phyloP scores from a whole-genome alignment of 495 filamentous ascomycete genomes.

The Hypoxylon rickii region DNA sequence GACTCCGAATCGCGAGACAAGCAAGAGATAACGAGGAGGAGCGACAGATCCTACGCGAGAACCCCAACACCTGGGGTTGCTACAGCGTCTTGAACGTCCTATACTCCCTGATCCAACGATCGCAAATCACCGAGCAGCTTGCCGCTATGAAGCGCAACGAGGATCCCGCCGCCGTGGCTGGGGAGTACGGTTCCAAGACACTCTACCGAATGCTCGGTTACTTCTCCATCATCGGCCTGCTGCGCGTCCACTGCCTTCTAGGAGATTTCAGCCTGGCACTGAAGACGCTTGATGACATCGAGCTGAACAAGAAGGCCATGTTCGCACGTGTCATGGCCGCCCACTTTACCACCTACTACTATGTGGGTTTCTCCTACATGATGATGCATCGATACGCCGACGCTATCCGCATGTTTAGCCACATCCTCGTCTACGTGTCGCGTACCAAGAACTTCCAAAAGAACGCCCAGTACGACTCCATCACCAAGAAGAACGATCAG shows the following conservation, averaged over 20 bases:
- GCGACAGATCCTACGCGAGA: constrained; percentile 85
- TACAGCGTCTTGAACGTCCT: constrained; percentile 99
- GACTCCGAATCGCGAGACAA: constrained; percentile 85
- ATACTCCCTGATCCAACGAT: constrained; percentile 97
- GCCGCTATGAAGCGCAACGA: constrained; percentile 91
- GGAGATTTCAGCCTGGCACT: constrained; percentile 97
- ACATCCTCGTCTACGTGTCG: constrained; percentile 98
- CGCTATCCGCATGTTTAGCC: constrained; percentile 98
- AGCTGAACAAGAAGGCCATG: constrained; percentile 99
- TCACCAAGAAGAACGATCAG: constrained; percentile 99
- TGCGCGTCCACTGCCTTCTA: constrained; percentile 94
- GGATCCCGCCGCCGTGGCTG: constrained; percentile 81
- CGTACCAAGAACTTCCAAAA: constrained; percentile 99
- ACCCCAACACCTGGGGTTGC: constrained; percentile 98
- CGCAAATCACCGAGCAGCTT: constrained; percentile 96
- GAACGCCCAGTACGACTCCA: constrained; percentile 94
- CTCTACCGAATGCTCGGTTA: constrained; percentile 98
- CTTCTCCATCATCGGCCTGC: constrained; percentile 96
- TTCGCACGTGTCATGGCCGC: constrained; percentile 99
- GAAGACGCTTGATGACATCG: constrained; percentile 98
- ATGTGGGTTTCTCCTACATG: constrained; percentile 99
- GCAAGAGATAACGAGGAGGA: constrained; percentile 82
- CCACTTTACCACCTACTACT: constrained; percentile 99
- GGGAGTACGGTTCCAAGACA: constrained; percentile 90
- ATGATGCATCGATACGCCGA: constrained; percentile 99